phyloP scores from a whole-genome alignment of 805 yeast species.

The Saturnispora serradocipensis region DNA sequence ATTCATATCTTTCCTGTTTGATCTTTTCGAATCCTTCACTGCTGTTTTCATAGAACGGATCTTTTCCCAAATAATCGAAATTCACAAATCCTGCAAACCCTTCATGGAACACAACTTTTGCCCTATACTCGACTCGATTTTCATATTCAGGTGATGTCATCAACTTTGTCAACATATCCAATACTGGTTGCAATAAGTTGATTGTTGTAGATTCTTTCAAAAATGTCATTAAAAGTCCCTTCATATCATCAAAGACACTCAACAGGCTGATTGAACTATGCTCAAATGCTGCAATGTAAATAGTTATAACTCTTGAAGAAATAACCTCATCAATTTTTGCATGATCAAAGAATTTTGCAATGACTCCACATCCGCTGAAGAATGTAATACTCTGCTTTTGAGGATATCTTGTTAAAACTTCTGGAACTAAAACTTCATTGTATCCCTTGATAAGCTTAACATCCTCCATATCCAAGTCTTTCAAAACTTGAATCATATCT shows the following conservation, averaged over 20 bases:
- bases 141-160: constrained; percentile 27
- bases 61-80: constrained; percentile 12
- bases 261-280: constrained; percentile 14
- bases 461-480: constrained; percentile 27
- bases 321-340: constrained; percentile 19
- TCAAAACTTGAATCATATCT: constrained; percentile 27
- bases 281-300: constrained; percentile 13
- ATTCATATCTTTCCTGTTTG: not conserved
- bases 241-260: constrained; percentile 15
- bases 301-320: constrained; percentile 18
- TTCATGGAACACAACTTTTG: constrained; percentile 17
- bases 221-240: constrained; percentile 17
- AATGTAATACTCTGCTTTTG: constrained; percentile 10
- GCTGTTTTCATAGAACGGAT: constrained; percentile 8
- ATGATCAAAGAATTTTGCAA: constrained; percentile 16
- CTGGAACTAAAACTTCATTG: constrained; percentile 32
- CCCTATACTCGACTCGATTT: constrained; percentile 15
- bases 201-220: constrained; percentile 19
- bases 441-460: constrained; percentile 26
- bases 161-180: constrained; percentile 20
- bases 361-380: constrained; percentile 12
- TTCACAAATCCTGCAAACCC: constrained; percentile 17
- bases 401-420: constrained; percentile 15
- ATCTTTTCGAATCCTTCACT: not conserved
- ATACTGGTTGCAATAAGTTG: constrained; percentile 17